Evolutionary conservation across 768 basidiomycete genomes (phyloP), one percentile per base, ranked within the genome.

Genomic region (Omphalotus guepiniiformis): DNA sequence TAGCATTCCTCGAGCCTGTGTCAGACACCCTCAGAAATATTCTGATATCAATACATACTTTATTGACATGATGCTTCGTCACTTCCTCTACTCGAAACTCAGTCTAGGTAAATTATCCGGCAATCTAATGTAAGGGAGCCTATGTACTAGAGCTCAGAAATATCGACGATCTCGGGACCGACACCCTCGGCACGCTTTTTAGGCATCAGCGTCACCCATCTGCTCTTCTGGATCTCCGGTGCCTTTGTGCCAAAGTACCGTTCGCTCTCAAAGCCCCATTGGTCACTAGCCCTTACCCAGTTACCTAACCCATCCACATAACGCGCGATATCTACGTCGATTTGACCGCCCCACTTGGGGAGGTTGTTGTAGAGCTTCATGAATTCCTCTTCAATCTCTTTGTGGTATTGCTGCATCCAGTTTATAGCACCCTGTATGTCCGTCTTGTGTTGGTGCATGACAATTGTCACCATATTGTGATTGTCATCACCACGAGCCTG

Each of bases 211-310:
- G 45, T 34, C 41, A 63, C 48, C 3, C 47, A 44, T 15, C 60
- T 47, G 8, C 48, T 54, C 28, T 48, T 43, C 53, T 60, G 57
- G 22, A 63, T 44, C 18, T 55, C 46, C 27, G 43, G 42, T 9
- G 60, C 60, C 21, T 52, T 47, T 27, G 49, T 50, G 19, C 56
- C 56, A 49, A 75, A 75, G 58, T 75, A 75, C 23, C 73, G 63
- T 38, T 62, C 62, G n/a, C 67, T 68, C 50, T 74, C 71, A 48
- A 78, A 79, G 40, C 66, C 55, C 78, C 78, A 79, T 13, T 60
- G 64, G 6, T 75, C 58, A 47, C 65, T 66, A 4, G 67, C 76
- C 6, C 69, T 62, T 1, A 74, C 64, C 74, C 74, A 78, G 40
- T 72, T 65, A 42, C 66, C 75, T 41, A 78, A 55, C 0, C 74